Conservation (phyloP, 1,284 basidiomycete species). For the Tausonia pullulans region DNA sequence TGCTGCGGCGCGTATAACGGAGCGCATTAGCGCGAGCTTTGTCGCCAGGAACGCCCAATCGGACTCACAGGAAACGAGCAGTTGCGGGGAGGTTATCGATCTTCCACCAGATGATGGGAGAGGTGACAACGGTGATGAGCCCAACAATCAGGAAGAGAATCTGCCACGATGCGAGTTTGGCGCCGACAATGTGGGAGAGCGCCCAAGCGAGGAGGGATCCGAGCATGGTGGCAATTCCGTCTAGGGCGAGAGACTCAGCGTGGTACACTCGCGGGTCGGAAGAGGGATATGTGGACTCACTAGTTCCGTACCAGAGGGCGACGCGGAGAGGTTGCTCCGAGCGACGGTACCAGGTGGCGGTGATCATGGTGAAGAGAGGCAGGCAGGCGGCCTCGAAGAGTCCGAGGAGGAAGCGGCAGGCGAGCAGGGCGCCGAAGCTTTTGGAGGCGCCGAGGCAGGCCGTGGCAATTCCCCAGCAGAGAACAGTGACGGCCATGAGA, state of each 20-base stretch:
- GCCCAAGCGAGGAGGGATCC: slow-evolving; percentile 29
- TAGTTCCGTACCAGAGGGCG: slow-evolving; percentile 31
- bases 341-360: slow-evolving; percentile 34
- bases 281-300: neutral
- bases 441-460: slow-evolving; percentile 25
- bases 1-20: neutral
- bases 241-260: neutral
- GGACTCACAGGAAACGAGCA: slow-evolving; percentile 29
- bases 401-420: slow-evolving; percentile 31
- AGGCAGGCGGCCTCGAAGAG: slow-evolving; percentile 35
- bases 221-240: slow-evolving; percentile 32
- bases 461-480: slow-evolving; percentile 25
- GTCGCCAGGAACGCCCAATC: too few species aligned
- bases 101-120: slow-evolving; percentile 27
- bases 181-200: slow-evolving; percentile 29
- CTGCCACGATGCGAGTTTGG: slow-evolving; percentile 28
- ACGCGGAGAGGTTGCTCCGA: slow-evolving; percentile 33
- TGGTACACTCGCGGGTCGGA: neutral
- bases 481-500: slow-evolving; percentile 28
- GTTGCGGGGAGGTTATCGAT: slow-evolving; percentile 30
- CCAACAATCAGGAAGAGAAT: slow-evolving; percentile 34
- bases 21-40: too few species aligned
- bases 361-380: slow-evolving; percentile 35
- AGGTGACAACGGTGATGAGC: slow-evolving; percentile 30
- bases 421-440: slow-evolving; percentile 24